Evolutionary conservation across 2,329 filamentous ascomycete genomes (phyloP), one percentile per base, ranked within the genome.

Genomic region (Penicillium sp.): DNA sequence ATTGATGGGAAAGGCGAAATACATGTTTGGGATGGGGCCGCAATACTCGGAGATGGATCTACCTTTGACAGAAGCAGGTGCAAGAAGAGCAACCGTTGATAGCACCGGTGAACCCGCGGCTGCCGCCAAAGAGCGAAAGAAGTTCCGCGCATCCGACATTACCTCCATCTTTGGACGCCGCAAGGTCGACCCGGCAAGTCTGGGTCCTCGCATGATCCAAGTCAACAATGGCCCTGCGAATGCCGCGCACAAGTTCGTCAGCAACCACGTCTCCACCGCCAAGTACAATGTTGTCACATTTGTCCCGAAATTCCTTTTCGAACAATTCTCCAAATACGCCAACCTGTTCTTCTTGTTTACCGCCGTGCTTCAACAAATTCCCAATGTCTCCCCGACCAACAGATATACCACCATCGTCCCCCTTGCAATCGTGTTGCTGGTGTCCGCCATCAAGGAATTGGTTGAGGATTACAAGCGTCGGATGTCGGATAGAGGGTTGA

Each of bases 301-400:
- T 77, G 75, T 98, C 19, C 95, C 95, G 54, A 99, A 99, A 78
- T 99, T 99, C 79, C 83, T 99, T 59, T 93, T 94, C 76, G 95
- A 99, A 78, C 95, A 99, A 76, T 99, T 99, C 80, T 97, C 93
- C 63, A 99, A 97, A 82, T 97, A 97, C 78, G 95, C 95, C 82
- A 99, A 99, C 79, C 80, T 99, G 73, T 99, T 99, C 83, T 99
- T 99, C 90, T 86, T 99, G 75, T 98, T 99, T 78, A 99, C 95
- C 40, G 93, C 95, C 16, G 89, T 87, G 43, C 81, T 99, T 49
- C 95, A 99, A 81, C 95, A 99, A 77, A 97, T 99, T 63, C 95
- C 95, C 25, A 89, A 90, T 67, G 89, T 99, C 63, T 97, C 93
- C 37, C 95, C 96, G 7, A 99, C 95, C 10, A 98, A 97, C 79